Evolutionary conservation across 2,329 filamentous ascomycete genomes (phyloP), one percentile per base, ranked within the genome.

Genomic region (Cryphonectria nitschkei): DNA sequence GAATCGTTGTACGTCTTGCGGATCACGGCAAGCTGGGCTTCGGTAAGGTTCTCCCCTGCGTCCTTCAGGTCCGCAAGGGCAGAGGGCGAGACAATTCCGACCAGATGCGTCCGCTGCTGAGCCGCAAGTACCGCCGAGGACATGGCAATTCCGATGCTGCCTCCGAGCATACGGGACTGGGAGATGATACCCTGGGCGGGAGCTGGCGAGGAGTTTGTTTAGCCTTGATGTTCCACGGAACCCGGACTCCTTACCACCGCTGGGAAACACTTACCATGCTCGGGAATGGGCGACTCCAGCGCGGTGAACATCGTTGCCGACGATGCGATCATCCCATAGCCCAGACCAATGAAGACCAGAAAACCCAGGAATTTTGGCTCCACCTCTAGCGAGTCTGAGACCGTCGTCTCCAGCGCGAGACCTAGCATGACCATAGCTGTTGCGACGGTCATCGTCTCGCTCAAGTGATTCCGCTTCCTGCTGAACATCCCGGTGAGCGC

Each of bases 101-200:
- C 72, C 22, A 81, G 72, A 56, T 81, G 76, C 9, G 76, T 69
- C 37, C 75, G 76, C 58, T 78, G 79, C 74, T 75, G 79, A 65
- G 72, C 78, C 60, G 74, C 80, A 4, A 86, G 74, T 22, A 87
- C 80, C 22, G 84, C 83, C 0, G 86, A 84, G 29, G 85, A 88
- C 1, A 83, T 81, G 2, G 86, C 84, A 67, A 88, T 87, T 3
- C 86, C 86, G 39, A 88, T 78, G 70, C 85, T 87, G 7, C 86
- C 86, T 5, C 86, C 86, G 0, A 88, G 78, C 32, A 88, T 82
- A 43, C 86, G 82, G 34, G 83, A 77, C 69, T 88, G 85, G 0
- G 86, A 83, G 16, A 88, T 75, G 54, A 88, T 83, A 0, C 85
- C 86, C 73, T 88, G 86, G 0, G 85, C 84, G 14, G 84, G 79